Conservation (phyloP, 176 grass and related monocot genomes). For the Areca catechu region DNA sequence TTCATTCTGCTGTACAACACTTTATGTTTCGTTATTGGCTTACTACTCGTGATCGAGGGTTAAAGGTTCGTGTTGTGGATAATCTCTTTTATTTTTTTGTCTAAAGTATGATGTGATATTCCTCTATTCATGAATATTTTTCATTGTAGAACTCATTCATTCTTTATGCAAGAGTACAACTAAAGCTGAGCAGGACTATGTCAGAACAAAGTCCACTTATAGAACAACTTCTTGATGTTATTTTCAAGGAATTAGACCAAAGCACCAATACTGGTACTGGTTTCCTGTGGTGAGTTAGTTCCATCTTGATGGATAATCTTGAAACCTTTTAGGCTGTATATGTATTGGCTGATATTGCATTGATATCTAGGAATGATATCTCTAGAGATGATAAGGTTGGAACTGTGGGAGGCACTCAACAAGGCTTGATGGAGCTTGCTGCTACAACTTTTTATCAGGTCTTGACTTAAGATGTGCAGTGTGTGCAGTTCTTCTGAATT, state of each 20-base stretch:
- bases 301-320: conserved; percentile 2
- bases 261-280: conserved; percentile 35
- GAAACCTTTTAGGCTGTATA: no score
- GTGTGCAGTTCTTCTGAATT: not conserved
- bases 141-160: conserved; percentile 69
- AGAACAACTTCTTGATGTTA: conserved; percentile 67
- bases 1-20: conserved; percentile 64
- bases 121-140: not conserved
- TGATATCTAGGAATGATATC: conserved; percentile 48
- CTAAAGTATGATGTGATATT: no score
- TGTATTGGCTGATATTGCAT: conserved; percentile 8
- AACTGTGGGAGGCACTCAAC: conserved; percentile 43
- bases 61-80: conserved; percentile 49
- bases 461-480: conserved; percentile 9
- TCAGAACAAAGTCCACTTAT: conserved; percentile 42
- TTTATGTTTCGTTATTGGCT: conserved; percentile 64
- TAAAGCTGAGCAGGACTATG: conserved; percentile 52
- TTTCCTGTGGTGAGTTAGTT: conserved; percentile 23
- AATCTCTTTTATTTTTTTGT: not conserved
- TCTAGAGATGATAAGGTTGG: conserved; percentile 66
- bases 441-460: conserved; percentile 83
- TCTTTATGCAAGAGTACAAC: conserved; percentile 47
- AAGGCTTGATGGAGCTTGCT: conserved; percentile 75
- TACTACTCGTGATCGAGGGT: conserved; percentile 47
- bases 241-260: conserved; percentile 66